A percentile compares a stretch with the other conserved stretches of the same genome.
Evolutionary conservation across 169 alveolate species (phyloP).

Genomic region (Plasmodium cynomolgi): DNA sequence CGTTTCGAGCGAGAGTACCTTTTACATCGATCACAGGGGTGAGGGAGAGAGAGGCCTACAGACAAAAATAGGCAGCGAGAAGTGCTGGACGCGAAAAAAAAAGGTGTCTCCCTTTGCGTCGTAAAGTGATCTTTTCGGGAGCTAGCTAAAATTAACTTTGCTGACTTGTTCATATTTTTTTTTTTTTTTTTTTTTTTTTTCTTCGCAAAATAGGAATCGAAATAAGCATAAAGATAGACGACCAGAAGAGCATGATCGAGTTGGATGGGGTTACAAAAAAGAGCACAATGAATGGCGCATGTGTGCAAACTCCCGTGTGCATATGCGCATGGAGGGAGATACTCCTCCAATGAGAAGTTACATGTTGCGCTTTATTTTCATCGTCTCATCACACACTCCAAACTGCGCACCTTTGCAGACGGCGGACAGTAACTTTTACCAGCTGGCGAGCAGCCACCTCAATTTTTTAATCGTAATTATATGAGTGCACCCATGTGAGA

Average conservation of each 20-base stretch:
- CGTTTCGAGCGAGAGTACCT: conserved; percentile 24
- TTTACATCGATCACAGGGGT: conserved; percentile 53
- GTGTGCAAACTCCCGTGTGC: background rate
- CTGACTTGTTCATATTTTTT: conserved; percentile 6
- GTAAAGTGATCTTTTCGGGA: background rate
- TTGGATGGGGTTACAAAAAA: conserved; percentile 36
- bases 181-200: conserved; percentile 24
- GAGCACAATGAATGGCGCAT: background rate
- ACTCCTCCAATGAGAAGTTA: background rate
- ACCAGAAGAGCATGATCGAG: conserved; percentile 44
- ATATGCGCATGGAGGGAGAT: background rate
- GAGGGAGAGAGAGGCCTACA: background rate
- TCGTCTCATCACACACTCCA: background rate
- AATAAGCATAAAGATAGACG: conserved; percentile 39
- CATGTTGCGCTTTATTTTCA: background rate
- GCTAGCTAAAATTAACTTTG: background rate
- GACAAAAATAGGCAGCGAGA: background rate
- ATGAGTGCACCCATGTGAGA: background rate
- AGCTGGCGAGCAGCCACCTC: conserved; percentile 27
- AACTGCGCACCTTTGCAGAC: background rate
- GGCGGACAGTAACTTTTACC: conserved; percentile 29
- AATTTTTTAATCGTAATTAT: conserved; percentile 32
- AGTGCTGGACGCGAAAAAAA: background rate
- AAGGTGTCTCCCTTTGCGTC: background rate
- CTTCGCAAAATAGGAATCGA: conserved; percentile 15